Evolutionary conservation across 2,329 filamentous ascomycete species (phyloP), one percentile per base, ranked within the genome.

Genomic region (Clathrospora elynae): DNA sequence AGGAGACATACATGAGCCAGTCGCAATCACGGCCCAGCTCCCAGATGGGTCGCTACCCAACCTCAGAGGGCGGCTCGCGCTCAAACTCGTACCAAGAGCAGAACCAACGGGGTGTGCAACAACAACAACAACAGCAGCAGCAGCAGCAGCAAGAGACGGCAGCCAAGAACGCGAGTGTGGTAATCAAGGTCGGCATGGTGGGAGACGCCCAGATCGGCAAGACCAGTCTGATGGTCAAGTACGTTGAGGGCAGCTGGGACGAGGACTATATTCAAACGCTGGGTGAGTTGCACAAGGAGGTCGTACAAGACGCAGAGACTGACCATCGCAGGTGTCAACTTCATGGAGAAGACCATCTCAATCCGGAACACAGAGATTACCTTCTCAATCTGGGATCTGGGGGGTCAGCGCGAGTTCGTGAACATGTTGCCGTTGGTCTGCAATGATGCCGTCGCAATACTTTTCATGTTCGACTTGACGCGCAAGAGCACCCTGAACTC

Each of bases 341-440:
- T 99, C 74, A 99, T 99, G 93, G 93, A 99, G 73, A 99, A 99
- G 80, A 99, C 93, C 23, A 99, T 99, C 68, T 95, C 90, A 51
- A 99, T 99, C 72, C 88, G 93, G 51, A 99, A 99, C 74, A 99
- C 93, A 11, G 93, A 99, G 74, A 99, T 99, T 71, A 99, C 93
- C 29, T 99, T 99, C 75, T 96, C 90, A 49, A 99, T 99, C 68
- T 99, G 93, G 93, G 93, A 99, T 77, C 75, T 99, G 41, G 93
- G 93, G 61, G 93, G 93, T 55, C 93, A 99, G 77, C 86, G 93
- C 66, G 93, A 99, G 74, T 99, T 99, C 66, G 93, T 99, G 73
- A 99, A 99, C 77, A 99, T 99, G 93, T 78, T 99, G 50, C 93
- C 93, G 14, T 81, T 99, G n/a, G 93, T 99, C 48, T 99, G 93